Base-by-base conservation (phyloP, 164 flowering plant genomes). In the Macadamia integrifolia region DNA sequence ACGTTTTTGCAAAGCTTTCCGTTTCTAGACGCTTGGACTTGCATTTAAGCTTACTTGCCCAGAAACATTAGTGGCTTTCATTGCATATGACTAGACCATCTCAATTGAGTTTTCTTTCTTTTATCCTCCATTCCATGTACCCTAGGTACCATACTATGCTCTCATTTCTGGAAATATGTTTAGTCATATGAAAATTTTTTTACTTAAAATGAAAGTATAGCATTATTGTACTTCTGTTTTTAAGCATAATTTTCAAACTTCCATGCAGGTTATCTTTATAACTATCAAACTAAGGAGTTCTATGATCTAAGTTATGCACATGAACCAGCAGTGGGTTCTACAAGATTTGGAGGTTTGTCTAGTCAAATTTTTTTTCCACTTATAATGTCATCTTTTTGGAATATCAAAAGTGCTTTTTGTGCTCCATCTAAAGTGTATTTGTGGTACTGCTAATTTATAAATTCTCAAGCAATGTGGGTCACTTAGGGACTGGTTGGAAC, bases 211-310 rank as follows among this genome's bases (percentile, higher is more conserved):
- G 10, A 49, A 43, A 30, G 50, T 29, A 48, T 65, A 17, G n/a
- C 69, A 13, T 23, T 6, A 32, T 58, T 6, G 29, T 7, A 32
- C n/a, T 63, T 29, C 55, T 69, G 64, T 61, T 72, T 56, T 17
- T 63, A 43, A 30, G 23, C 46, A 53, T 72, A 48, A 58, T 44
- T 49, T 71, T 65, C 58, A 42, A 46, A 65, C 14, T 53, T 64
- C 42, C 13, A 49, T 82, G 85, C 90, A 93, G 98, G 97, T 66
- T 87, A 93, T 78, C 86, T 94, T 17, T 92, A 84, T 68, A 94
- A 91, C 74, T 87, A 76, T 70, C 97, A 94, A 59, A 92, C 96
- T 63, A 94, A 81, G 81, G 98, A 94, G 77, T 84, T 90, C 73
- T 88, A 83, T 61, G 90, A 90, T 78, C 97, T 94, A 69, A 90